Evolutionary conservation across 768 basidiomycete genomes (phyloP).

Genomic region (Tulasnella sp.): DNA sequence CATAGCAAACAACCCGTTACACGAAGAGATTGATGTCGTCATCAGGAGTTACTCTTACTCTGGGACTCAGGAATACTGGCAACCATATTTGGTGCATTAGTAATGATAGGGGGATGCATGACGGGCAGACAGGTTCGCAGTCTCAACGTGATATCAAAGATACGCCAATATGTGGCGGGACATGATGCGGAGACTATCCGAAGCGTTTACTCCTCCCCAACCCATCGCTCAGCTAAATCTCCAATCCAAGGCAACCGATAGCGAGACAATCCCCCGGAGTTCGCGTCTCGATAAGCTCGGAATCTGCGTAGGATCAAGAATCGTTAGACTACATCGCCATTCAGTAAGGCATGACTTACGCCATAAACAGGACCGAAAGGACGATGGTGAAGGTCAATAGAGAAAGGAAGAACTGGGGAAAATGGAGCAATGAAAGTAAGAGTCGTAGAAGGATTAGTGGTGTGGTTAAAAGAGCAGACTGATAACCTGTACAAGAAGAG

Average conservation of each 20-base stretch:
- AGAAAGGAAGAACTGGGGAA: constrained; percentile 40
- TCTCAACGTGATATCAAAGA: no score
- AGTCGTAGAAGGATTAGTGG: constrained; percentile 48
- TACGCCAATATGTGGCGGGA: no score
- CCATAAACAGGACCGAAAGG: constrained; percentile 37
- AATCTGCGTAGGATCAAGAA: constrained; percentile 25
- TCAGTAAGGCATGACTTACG: constrained; percentile 32
- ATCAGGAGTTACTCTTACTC: no score
- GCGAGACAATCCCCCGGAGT: constrained; percentile 38
- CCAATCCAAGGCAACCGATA: constrained; percentile 55
- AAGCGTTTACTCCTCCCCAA: constrained; percentile 46
- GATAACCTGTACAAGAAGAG: constrained; percentile 42
- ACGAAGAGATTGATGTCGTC: no score
- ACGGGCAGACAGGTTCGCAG: no score
- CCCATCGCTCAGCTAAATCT: constrained; percentile 52
- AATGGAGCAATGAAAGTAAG: constrained; percentile 39
- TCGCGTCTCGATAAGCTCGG: constrained; percentile 42
- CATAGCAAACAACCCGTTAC: no score
- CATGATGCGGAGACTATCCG: no score
- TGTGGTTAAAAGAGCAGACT: constrained; percentile 57
- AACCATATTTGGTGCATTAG: no score
- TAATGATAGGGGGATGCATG: no score
- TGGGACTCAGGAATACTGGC: no score
- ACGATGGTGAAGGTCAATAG: constrained; percentile 37
- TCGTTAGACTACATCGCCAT: not conserved